Conservation (phyloP, 2,329 filamentous ascomycete genomes). For the Dryadomyces quercus-mongolicae region DNA sequence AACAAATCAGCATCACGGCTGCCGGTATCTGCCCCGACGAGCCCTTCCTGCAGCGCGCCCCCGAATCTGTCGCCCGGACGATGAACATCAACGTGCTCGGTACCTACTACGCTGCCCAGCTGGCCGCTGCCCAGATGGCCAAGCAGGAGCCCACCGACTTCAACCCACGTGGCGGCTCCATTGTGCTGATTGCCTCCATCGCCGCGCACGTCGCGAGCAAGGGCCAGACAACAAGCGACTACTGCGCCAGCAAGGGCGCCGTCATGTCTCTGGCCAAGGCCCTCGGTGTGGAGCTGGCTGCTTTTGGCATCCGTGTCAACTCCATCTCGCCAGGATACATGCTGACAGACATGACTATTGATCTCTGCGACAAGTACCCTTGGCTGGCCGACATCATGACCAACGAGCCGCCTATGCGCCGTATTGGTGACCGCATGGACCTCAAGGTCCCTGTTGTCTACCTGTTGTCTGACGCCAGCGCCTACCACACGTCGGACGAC, state of each 20-base stretch:
- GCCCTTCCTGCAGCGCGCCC: background rate
- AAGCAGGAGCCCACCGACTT: background rate
- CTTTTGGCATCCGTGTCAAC: conserved; percentile 54
- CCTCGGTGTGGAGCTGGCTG: conserved; percentile 56
- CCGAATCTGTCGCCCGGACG: background rate
- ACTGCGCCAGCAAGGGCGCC: conserved; percentile 45
- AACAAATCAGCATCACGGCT: background rate
- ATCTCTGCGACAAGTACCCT: background rate
- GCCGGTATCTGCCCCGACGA: conserved; percentile 4
- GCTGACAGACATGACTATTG: conserved; percentile 8
- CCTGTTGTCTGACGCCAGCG: conserved; percentile 5
- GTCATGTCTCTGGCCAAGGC: conserved; percentile 54
- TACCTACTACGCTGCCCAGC: conserved; percentile 3
- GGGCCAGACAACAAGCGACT: conserved; percentile 3
- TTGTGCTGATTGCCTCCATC: conserved; percentile 3
- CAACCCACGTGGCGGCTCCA: background rate
- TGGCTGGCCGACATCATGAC: background rate
- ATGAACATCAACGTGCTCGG: conserved; percentile 4
- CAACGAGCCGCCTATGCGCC: background rate
- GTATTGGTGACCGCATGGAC: conserved; percentile 5
- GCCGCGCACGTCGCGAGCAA: conserved; percentile 2
- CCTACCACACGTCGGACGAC: background rate
- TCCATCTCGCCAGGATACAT: conserved; percentile 49
- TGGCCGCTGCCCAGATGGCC: background rate
- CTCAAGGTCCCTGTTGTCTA: conserved; percentile 5